Evolutionary conservation across 371 early-diverging fungal genomes (phyloP), one percentile per base, ranked within the genome.

Genomic region (Cokeromyces recurvatus): DNA sequence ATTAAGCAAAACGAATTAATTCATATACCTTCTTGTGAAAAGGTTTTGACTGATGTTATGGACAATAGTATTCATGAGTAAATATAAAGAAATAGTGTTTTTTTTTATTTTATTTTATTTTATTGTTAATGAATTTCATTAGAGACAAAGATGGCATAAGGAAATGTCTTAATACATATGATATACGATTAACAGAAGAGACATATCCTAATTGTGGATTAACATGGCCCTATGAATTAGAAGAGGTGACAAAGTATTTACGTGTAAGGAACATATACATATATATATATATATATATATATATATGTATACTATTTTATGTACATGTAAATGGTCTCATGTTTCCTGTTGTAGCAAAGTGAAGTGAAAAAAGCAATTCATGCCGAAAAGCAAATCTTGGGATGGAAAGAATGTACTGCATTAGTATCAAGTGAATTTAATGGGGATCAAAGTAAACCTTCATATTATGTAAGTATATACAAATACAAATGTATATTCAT

Each of bases 161-260:
- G 27, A 43, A 49, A 12, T 93, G 93, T 59, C 51, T 89, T 22
- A 93, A 93, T 56, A 77, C 82, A 62, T 93, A 91, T 53, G 93
- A 93, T 57, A 84, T 89, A 25, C 81, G 93, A 25, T 39, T 85
- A 9, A 60, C 61, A 23, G 88, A 90, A 36, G 62, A 75, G 32
- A 12, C 57, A 4, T 75, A 53, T 38, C 83, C 84, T 2, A 66
- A 65, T 0, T 92, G 92, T 54, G 92, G 92, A 7, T 52, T 81
- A 40, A 44, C 50, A 0, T 92, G 92, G 92, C 92, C 92, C 1
- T 58, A 79, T 39, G 85, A 84, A 44, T 57, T 90, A 31, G 48
- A 56, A 0, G 70, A 76, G 14, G 81, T 88, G 45, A 77, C 65
- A 12, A 36, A 37, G 2, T 92, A 90, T 51, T 60, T 92, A 40